phyloP scores from a whole-genome alignment of 2,329 filamentous ascomycete genomes.

The Neonectria coccinea region DNA sequence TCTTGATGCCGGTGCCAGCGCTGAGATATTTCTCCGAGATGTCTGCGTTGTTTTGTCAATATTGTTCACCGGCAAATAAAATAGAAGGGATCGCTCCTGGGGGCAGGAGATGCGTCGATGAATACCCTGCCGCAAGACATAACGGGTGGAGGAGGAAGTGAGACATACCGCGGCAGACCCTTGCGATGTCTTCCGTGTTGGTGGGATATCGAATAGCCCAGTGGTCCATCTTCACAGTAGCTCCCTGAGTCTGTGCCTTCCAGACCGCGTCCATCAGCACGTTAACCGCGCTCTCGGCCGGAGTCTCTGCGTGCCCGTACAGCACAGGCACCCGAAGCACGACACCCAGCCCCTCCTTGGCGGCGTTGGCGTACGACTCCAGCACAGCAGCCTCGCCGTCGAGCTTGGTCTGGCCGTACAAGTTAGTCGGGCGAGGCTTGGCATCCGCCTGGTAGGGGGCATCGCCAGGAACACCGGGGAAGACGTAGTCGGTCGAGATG shows the following conservation, averaged over 20 bases:
- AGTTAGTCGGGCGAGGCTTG: slow-evolving; percentile 76
- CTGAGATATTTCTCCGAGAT: slow-evolving; percentile 76
- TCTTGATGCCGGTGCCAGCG: slow-evolving; percentile 58
- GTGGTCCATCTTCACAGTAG: slow-evolving; percentile 82
- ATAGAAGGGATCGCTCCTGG: slow-evolving; percentile 2
- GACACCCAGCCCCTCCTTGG: slow-evolving; percentile 68
- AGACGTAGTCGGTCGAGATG: slow-evolving; percentile 87
- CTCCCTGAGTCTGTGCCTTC: slow-evolving; percentile 75
- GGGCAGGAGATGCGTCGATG: background rate
- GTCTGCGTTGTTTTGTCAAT: slow-evolving; percentile 58
- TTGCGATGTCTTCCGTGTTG: slow-evolving; percentile 86
- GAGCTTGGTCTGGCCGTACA: slow-evolving; percentile 75
- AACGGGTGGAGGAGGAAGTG: slow-evolving; percentile 22
- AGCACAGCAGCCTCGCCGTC: slow-evolving; percentile 74
- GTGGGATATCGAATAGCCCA: slow-evolving; percentile 89
- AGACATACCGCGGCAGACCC: slow-evolving; percentile 75
- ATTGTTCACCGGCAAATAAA: background rate
- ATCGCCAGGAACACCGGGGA: slow-evolving; percentile 78
- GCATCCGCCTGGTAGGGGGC: slow-evolving; percentile 81
- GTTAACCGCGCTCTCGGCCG: slow-evolving; percentile 85
- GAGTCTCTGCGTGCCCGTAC: slow-evolving; percentile 79
- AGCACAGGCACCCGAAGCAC: slow-evolving; percentile 86
- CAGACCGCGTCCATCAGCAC: slow-evolving; percentile 80
- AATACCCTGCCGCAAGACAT: slow-evolving; percentile 25
- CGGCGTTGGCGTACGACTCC: slow-evolving; percentile 64